Percentiles rank a stretch among this genome's conserved stretches.
phyloP scores from a whole-genome alignment of 306 rosid species.

The Prosopis cineraria region DNA sequence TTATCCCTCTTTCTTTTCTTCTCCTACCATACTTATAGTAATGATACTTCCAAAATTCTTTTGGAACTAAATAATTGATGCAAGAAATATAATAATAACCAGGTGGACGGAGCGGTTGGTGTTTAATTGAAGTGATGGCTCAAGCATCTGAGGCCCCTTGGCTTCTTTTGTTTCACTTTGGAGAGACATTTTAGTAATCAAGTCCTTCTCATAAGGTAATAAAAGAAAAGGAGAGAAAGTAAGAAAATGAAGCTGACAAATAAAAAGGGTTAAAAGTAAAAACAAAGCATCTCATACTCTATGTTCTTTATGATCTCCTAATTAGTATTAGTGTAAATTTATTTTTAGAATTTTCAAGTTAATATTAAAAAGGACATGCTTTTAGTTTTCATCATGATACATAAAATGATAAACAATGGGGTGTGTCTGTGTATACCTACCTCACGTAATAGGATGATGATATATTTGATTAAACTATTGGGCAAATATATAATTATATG shows the following conservation, averaged over 20 bases:
- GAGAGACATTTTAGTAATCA: neutral
- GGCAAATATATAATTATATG: neutral
- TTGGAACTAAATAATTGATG: neutral
- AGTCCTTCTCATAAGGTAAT: neutral
- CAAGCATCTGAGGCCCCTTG: neutral
- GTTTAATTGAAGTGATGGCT: neutral
- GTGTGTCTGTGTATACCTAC: too few species aligned
- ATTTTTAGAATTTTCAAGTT: neutral
- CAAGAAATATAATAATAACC: neutral
- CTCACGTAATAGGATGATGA: neutral
- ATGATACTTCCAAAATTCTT: neutral
- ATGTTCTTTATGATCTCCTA: neutral
- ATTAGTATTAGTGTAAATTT: too few species aligned
- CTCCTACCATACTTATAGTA: neutral
- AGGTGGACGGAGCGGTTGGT: neutral
- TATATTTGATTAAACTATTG: neutral
- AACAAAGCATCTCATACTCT: neutral
- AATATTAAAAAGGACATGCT: neutral
- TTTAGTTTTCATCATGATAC: neutral
- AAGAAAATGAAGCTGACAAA: neutral
- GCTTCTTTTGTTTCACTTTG: slow-evolving; percentile 25
- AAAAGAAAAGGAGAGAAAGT: neutral
- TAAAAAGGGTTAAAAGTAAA: neutral
- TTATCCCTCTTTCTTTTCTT: neutral
- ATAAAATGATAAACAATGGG: neutral